Conservation (phyloP, 2,329 filamentous ascomycete species). For the Neonectria faginata region DNA sequence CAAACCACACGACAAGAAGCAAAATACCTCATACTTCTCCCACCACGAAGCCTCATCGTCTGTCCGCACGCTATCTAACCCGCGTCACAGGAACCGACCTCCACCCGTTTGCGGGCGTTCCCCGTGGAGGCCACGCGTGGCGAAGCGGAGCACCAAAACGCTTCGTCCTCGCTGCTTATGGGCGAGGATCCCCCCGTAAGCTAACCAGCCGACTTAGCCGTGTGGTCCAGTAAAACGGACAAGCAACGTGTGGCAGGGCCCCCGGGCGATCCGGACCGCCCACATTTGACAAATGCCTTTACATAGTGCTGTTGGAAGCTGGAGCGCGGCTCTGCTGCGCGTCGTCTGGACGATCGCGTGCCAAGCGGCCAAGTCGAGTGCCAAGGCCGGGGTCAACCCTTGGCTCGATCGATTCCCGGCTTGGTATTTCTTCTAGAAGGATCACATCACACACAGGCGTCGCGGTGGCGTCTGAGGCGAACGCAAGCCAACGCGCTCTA, state of each 20-base stretch:
- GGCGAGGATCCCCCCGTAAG: conserved; percentile 1
- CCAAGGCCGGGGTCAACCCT: conserved; percentile 27
- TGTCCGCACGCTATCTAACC: background rate
- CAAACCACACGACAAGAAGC: conserved; percentile 3
- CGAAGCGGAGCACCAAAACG: conserved; percentile 23
- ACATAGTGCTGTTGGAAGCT: background rate
- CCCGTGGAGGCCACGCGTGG: conserved; percentile 20
- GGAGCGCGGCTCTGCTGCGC: conserved; percentile 10
- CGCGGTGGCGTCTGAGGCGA: conserved; percentile 1
- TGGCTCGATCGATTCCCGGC: conserved; percentile 23
- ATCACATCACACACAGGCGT: background rate
- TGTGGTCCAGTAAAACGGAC: conserved; percentile 21
- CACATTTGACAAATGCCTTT: conserved; percentile 20
- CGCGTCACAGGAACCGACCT: background rate
- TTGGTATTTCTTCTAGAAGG: background rate
- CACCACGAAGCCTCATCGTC: background rate
- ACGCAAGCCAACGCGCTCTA: background rate
- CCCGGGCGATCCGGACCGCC: conserved; percentile 11
- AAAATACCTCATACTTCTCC: conserved; percentile 24
- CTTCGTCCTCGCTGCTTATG: conserved; percentile 14
- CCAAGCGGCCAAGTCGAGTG: conserved; percentile 16
- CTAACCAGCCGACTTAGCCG: conserved; percentile 42
- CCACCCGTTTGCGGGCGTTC: conserved; percentile 22
- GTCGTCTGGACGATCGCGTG: background rate
- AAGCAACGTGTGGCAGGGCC: conserved; percentile 7